Conservation (phyloP, 1,284 basidiomycete genomes). For the Ceraceosorus guamensis region DNA sequence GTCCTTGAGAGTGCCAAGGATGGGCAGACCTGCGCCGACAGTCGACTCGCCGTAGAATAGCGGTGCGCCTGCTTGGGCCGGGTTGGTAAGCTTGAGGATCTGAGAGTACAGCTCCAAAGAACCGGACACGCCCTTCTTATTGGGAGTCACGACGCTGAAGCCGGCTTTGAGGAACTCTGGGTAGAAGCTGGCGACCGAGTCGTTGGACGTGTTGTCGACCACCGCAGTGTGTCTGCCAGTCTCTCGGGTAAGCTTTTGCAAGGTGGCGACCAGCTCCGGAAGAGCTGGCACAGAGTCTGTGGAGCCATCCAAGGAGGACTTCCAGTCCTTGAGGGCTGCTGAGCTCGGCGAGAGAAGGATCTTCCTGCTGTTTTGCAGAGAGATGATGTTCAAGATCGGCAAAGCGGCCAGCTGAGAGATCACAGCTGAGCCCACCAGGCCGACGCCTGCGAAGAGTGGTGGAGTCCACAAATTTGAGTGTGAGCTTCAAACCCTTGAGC, state of each 20-base stretch:
- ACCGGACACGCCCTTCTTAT: conserved; percentile 92
- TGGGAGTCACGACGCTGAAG: conserved; percentile 86
- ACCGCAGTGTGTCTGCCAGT: conserved; percentile 57
- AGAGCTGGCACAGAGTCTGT: conserved; percentile 26
- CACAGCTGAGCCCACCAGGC: conserved; percentile 44
- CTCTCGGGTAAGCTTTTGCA: conserved; percentile 26
- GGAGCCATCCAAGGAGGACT: conserved; percentile 20
- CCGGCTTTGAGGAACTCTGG: conserved; percentile 72
- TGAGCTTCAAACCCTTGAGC: neutral
- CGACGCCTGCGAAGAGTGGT: conserved; percentile 23
- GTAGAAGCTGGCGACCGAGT: conserved; percentile 74
- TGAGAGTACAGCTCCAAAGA: conserved; percentile 64
- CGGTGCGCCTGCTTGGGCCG: conserved; percentile 54
- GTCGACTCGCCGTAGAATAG: conserved; percentile 83
- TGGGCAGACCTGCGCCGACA: conserved; percentile 89
- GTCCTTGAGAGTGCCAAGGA: conserved; percentile 85
- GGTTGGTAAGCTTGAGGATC: conserved; percentile 52
- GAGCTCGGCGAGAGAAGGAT: conserved; percentile 30
- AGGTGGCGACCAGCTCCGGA: conserved; percentile 22
- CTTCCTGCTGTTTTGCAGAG: conserved; percentile 45
- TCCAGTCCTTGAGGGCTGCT: conserved; percentile 24
- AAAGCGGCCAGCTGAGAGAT: conserved; percentile 39
- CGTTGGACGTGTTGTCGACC: conserved; percentile 89
- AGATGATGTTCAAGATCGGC: conserved; percentile 30
- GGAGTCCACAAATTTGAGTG: neutral